A percentile compares a stretch with the other conserved stretches of the same genome.
Evolutionary conservation across 371 early-diverging fungal species (phyloP).

Genomic region (Lichtheimia hyalospora): DNA sequence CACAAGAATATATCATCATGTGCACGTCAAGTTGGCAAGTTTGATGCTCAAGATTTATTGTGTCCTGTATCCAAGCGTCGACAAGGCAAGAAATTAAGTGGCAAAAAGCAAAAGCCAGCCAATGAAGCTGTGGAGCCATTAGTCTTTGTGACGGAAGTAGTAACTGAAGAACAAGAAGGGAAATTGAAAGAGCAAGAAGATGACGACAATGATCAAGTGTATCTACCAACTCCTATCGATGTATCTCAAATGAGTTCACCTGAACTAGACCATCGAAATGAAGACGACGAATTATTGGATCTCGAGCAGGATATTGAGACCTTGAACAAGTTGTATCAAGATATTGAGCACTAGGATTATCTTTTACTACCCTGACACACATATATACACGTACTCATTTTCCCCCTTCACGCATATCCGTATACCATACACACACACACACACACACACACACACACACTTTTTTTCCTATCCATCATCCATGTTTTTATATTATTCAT

Average conservation of each 20-base stretch:
- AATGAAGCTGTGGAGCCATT: slow-evolving; percentile 8
- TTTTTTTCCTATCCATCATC: neutral
- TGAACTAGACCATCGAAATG: slow-evolving; percentile 7
- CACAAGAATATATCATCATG: slow-evolving; percentile 53
- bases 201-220: slow-evolving; percentile 1
- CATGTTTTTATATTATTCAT: neutral
- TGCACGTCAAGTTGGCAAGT: slow-evolving; percentile 20
- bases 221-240: slow-evolving; percentile 15
- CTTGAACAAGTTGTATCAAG: slow-evolving; percentile 8
- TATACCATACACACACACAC: too few relatives aligned
- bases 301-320: slow-evolving; percentile 16
- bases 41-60: slow-evolving; percentile 35
- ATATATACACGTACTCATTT: neutral
- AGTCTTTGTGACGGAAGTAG: neutral
- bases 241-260: slow-evolving; percentile 17
- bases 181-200: neutral
- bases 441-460: too few relatives aligned
- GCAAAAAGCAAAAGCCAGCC: neutral
- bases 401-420: too few relatives aligned
- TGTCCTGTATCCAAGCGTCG: slow-evolving; percentile 22
- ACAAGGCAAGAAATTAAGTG: slow-evolving; percentile 6
- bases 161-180: neutral
- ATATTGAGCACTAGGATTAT: neutral
- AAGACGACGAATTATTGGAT: slow-evolving; percentile 19
- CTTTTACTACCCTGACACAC: neutral